A percentile compares a stretch with the other conserved stretches of the same genome.
These are phyloP conservation scores for Colletotrichum aenigma DNA, from an alignment of 2,329 filamentous ascomycete genomes.

Conservation along the genomic window DNA sequence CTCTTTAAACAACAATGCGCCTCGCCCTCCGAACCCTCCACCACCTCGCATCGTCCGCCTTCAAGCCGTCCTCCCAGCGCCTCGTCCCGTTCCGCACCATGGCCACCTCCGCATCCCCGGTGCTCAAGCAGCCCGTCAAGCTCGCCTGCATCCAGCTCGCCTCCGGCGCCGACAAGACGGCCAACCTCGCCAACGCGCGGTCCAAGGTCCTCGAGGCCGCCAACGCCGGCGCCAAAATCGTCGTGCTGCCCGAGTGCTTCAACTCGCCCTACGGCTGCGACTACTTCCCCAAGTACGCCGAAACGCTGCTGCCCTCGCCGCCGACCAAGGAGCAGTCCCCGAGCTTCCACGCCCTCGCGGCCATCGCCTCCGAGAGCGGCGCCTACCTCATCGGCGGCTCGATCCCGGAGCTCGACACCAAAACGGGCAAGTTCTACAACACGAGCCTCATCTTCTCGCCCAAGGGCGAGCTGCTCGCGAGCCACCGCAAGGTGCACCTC, in stretches of 20 bases:
- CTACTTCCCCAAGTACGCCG: slow-evolving; percentile 91
- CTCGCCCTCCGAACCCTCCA: slow-evolving; percentile 6
- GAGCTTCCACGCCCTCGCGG: slow-evolving; percentile 82
- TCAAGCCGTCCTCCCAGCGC: background rate
- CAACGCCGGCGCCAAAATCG: slow-evolving; percentile 75
- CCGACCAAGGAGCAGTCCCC: slow-evolving; percentile 74
- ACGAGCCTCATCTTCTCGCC: slow-evolving; percentile 86
- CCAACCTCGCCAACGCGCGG: slow-evolving; percentile 82
- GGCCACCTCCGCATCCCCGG: slow-evolving; percentile 31
- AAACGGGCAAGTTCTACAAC: slow-evolving; percentile 78
- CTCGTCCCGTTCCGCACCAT: slow-evolving; percentile 17
- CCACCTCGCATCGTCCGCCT: background rate
- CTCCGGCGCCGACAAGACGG: slow-evolving; percentile 79
- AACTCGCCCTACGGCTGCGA: slow-evolving; percentile 94
- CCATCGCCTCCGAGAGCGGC: slow-evolving; percentile 78
- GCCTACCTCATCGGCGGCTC: slow-evolving; percentile 89
- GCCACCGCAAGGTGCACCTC: slow-evolving; percentile 91
- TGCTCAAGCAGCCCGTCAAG: slow-evolving; percentile 79
- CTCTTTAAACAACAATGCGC: background rate
- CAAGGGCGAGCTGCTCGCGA: slow-evolving; percentile 77
- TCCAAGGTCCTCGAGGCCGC: slow-evolving; percentile 84
- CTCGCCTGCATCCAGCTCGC: slow-evolving; percentile 83
- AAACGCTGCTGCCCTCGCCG: slow-evolving; percentile 80
- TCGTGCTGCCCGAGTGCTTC: slow-evolving; percentile 98
- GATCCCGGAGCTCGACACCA: slow-evolving; percentile 78